Conservation (phyloP, 345 rosid species). For the Aegle marmelos region DNA sequence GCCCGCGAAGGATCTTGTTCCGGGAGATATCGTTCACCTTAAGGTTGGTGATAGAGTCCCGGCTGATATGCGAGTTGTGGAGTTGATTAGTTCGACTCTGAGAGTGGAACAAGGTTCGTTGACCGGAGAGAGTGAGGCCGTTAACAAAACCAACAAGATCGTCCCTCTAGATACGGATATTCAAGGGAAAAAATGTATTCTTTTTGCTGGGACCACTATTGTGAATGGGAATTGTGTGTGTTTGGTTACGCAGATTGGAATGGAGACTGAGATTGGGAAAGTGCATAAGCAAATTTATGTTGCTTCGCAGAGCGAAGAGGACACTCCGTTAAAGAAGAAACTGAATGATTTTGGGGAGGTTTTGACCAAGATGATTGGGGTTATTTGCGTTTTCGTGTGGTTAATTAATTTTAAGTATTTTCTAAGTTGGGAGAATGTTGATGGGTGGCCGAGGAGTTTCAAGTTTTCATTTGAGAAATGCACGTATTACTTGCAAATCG, state of each 20-base stretch:
- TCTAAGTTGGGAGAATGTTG: slow-evolving; percentile 60
- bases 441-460: slow-evolving; percentile 67
- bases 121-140: slow-evolving; percentile 74
- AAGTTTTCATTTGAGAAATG: slow-evolving; percentile 73
- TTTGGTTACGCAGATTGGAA: slow-evolving; percentile 60
- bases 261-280: slow-evolving; percentile 68
- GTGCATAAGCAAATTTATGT: slow-evolving; percentile 60
- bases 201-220: slow-evolving; percentile 66
- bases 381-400: slow-evolving; percentile 58
- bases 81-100: slow-evolving; percentile 58
- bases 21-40: slow-evolving; percentile 61
- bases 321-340: slow-evolving; percentile 70
- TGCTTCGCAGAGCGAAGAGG: slow-evolving; percentile 58
- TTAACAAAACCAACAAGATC: slow-evolving; percentile 48
- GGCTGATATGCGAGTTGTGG: slow-evolving; percentile 61
- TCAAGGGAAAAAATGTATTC: slow-evolving; percentile 63
- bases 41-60: slow-evolving; percentile 75
- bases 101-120: slow-evolving; percentile 66
- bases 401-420: slow-evolving; percentile 66
- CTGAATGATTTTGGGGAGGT: slow-evolving; percentile 62
- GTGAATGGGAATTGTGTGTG: slow-evolving; percentile 63
- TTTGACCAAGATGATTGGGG: slow-evolving; percentile 57
- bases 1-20: slow-evolving; percentile 60
- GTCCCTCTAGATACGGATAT: slow-evolving; percentile 46
- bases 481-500: slow-evolving; percentile 69